A percentile compares a stretch with the other conserved stretches of the same genome.
Conservation (phyloP, 2,329 filamentous ascomycete genomes). For the Zasmidium angulare region DNA sequence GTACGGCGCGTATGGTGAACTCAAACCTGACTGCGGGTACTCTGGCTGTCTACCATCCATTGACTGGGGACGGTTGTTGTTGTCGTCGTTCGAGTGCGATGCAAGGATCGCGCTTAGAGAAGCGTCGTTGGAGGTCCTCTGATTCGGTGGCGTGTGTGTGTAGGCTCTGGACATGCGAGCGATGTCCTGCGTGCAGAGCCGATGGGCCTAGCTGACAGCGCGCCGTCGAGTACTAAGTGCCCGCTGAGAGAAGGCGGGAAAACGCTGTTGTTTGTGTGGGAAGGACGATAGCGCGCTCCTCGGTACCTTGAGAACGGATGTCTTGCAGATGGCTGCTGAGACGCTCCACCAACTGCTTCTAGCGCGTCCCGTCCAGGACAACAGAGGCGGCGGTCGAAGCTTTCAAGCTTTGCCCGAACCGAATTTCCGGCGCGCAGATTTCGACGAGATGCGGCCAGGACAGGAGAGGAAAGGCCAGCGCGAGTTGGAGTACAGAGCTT, state of each 20-base stretch:
- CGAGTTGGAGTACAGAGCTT: conserved; percentile 19
- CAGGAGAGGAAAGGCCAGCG: conserved; percentile 27
- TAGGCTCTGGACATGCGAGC: conserved; percentile 49
- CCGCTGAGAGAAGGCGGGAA: conserved; percentile 32
- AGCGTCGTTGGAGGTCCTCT: conserved; percentile 37
- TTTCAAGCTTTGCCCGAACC: conserved; percentile 26
- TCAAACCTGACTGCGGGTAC: conserved; percentile 55
- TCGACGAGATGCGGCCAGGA: conserved; percentile 25
- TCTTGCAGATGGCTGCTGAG: conserved; percentile 44
- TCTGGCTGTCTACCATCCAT: conserved; percentile 56
- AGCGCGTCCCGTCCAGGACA: conserved; percentile 29
- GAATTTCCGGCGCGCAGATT: conserved; percentile 29
- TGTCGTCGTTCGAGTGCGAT: conserved; percentile 36
- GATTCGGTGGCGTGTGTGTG: conserved; percentile 22
- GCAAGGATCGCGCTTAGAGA: conserved; percentile 42
- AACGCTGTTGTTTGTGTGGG: conserved; percentile 36
- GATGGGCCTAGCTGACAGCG: conserved; percentile 35
- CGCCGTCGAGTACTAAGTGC: conserved; percentile 37
- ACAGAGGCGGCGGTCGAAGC: conserved; percentile 18
- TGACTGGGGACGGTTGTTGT: conserved; percentile 45
- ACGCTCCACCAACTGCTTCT: conserved; percentile 35
- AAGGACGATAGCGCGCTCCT: conserved; percentile 43
- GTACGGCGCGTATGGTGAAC: conserved; percentile 53
- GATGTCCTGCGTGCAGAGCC: conserved; percentile 30
- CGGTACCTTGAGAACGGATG: conserved; percentile 46